Base-by-base conservation (phyloP, 148 eudicot species). In the Rheum nobile region DNA sequence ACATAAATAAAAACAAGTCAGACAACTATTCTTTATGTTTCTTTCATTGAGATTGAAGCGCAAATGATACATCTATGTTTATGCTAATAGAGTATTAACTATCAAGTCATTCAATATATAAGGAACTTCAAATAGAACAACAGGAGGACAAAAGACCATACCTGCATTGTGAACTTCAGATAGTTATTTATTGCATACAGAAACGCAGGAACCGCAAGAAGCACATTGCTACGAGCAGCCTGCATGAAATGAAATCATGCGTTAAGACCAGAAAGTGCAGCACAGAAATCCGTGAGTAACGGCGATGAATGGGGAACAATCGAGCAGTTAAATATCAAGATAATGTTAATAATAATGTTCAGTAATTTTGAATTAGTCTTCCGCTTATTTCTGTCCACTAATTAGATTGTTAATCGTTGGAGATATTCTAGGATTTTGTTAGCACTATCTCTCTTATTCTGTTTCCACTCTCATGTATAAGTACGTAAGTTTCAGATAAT, bases 211-310 rank as follows among this genome's bases (percentile, higher is more conserved):
- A 91, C 88, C 38, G 96, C 96, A 68, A 91, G 89, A 77, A 92
- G 98, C 48, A 77, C 85, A 82, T 92, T 92, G 82, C 75, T 89
- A 79, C 98, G 98, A 75, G 98, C 98, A 79, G 98, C 98, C 98
- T 92, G 88, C 90, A 85, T 22, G 22, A 75, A 77, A 72, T 42
- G n/a, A 79, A 8, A 41, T 13, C 47, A 29, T 12, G 39, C 9
- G 24, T 71, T 43, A 71, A 39, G 48, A 71, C 73, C 73, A 21
- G 8, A 1, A 69, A n/a, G 73, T 12, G 50, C 37, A 71, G 31
- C 14, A 8, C 4, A 42, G 4, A 1, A 19, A n/a, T 37, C 46
- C 0, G 43, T 69, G 17, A 39, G 17, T 29, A 69, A 37, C 13
- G 8, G n/a, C 16, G 12, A 61, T 57, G 65, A 26, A 32, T 32